Evolutionary conservation across 2,329 filamentous ascomycete genomes (phyloP), one percentile per base, ranked within the genome.

Genomic region (Geosmithia putterillii): DNA sequence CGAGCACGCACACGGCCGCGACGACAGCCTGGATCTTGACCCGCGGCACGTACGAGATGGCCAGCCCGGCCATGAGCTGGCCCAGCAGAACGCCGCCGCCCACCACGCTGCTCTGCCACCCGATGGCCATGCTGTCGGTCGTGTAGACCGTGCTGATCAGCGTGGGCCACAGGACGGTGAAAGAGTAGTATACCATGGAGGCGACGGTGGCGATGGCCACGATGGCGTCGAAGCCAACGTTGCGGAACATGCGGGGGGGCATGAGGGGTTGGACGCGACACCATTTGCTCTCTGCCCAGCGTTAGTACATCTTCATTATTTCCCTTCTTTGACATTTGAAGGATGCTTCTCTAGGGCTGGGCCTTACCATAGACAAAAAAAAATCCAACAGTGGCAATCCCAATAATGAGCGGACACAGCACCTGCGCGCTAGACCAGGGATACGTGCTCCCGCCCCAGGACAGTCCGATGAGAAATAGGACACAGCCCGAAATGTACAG

Each of bases 131-230:
- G 7, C 52, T 48, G 47, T 64, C 56, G 9, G 52, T 58, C 4
- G 59, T 61, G 53, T 64, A 71, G n/a, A 70, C 51, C 15, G 54
- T 50, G n/a, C 47, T 45, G 44, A 70, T 61, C n/a, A 63, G 60
- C 9, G 61, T 60, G 2, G 67, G 68, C 61, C 66, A 68, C 12
- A 70, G 57, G 12, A 67, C 56, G 7, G 59, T 65, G 45, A 71
- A 52, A 12, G 57, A 59, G 52, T 65, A 70, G 52, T 66, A 71
- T 7, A 69, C 54, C 59, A 67, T 66, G 25, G 61, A 61, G n/a
- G 58, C 62, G 40, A 67, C 57, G 5, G 58, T 57, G 2, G 63
- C 65, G 38, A 60, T 55, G 32, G 55, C 48, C 32, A 67, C 57
- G 41, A 67, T 57, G 41, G 61, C 64, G 28, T 61, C 52, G 47